phyloP scores from a whole-genome alignment of 176 grass and related monocot species.

The Bromus sterilis region DNA sequence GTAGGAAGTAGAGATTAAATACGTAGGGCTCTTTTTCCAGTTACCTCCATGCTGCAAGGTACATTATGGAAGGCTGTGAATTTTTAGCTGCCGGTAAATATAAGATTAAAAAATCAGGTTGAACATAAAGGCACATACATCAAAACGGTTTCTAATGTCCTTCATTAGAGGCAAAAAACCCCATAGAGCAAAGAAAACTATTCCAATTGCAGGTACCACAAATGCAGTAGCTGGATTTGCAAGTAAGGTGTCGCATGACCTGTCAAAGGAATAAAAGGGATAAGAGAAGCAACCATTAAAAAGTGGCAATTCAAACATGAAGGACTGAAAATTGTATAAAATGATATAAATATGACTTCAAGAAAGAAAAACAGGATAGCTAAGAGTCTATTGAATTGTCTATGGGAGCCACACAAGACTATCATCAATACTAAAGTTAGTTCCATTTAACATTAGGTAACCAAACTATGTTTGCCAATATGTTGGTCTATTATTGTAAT shows the following conservation, averaged over 20 bases:
- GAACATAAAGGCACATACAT: constrained; percentile 43
- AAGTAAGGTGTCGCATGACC: constrained; percentile 64
- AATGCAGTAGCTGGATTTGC: constrained; percentile 51
- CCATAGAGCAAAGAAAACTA: constrained; percentile 82
- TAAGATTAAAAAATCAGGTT: constrained; percentile 7
- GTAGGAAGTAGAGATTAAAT: constrained; percentile 76
- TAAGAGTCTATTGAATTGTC: neutral
- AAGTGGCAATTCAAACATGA: neutral
- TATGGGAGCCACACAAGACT: neutral
- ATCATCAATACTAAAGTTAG: neutral
- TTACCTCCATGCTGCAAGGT: constrained; percentile 63
- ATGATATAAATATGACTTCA: neutral
- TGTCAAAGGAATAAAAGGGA: constrained; percentile 32
- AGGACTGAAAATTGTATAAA: neutral
- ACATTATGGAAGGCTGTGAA: constrained; percentile 28
- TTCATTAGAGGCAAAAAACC: constrained; percentile 69
- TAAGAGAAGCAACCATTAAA: constrained; percentile 2
- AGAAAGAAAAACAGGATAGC: neutral
- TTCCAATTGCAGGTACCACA: constrained; percentile 74
- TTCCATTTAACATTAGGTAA: neutral
- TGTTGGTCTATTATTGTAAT: neutral
- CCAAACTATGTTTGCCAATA: neutral
- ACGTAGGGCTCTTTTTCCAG: constrained; percentile 92
- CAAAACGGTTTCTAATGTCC: constrained; percentile 71
- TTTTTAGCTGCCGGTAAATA: neutral